Base-by-base conservation (phyloP, 2,329 filamentous ascomycete genomes). In the Beauveria sp. region DNA sequence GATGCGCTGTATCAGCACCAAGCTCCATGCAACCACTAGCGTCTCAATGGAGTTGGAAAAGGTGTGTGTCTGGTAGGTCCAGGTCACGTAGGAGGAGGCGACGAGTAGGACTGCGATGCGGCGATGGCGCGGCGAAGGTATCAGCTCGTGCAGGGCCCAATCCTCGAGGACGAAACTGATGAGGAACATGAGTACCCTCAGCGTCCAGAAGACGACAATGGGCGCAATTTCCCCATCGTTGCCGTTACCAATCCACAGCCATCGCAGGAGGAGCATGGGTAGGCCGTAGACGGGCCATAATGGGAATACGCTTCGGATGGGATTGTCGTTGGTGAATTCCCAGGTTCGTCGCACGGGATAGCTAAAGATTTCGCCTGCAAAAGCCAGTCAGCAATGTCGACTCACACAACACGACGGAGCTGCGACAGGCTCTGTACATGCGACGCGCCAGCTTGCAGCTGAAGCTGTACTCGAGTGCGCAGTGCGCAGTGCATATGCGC, bases 41-140 rank as follows among this genome's bases (percentile, higher is more conserved):
- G 94, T 97, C 78, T 99, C 94, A 66, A 97, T 84, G 64, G 93
- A 96, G 76, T 99, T 99, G 64, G 93, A 97, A 74, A 99, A 97
- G 14, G 94, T 97, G 75, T 99, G 94, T 20, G 91, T 94, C 76
- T 99, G 94, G 76, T 93, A 96, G 50, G 93, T 97, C 93, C 94
- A 99, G 53, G 94, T 99, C 67, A 97, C 93, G 76, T 97, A 99
- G 28, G 92, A 97, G 30, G 93, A 97, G 51, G 93, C 92, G 63
- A 97, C 89, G 61, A 99, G 81, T 51, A 96, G 80, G 50, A 96
- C 84, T 10, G 92, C 91, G 60, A 88, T 79, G 67, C 84, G 84
- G 64, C 91, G 87, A 69, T 84, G 80, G 63, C 87, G 86, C 64
- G 86, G 86, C 44, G 88, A 89, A 64, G 87, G 85, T 60, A 97